These are phyloP conservation scores for Lophiotrema nucula DNA, from an alignment of 495 filamentous ascomycete genomes.

Conservation along the genomic window DNA sequence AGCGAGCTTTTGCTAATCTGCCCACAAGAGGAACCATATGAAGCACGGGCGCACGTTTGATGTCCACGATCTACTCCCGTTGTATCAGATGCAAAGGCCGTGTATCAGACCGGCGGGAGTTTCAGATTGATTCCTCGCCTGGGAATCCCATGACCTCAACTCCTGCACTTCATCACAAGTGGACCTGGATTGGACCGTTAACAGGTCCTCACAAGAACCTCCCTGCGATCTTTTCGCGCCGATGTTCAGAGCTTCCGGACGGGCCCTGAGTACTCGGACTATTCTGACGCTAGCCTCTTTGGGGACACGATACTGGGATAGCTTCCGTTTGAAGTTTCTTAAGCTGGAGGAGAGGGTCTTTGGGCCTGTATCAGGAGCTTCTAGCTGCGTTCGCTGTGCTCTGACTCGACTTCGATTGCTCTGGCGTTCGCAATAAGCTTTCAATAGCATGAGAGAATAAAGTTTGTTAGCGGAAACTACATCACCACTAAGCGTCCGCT, in stretches of 20 bases:
- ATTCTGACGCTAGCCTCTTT: background rate
- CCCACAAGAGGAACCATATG: slow-evolving; percentile 8
- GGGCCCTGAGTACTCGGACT: background rate
- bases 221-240: background rate
- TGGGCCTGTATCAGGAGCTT: slow-evolving; percentile 9
- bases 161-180: background rate
- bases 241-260: background rate
- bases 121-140: slow-evolving; percentile 29
- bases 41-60: slow-evolving; percentile 20
- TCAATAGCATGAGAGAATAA: background rate
- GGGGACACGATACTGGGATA: background rate
- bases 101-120: slow-evolving; percentile 30
- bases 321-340: background rate
- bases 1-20: slow-evolving; percentile 2
- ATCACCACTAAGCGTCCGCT: no score
- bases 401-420: background rate
- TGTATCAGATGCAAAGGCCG: slow-evolving; percentile 28
- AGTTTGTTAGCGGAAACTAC: slow-evolving; percentile 1
- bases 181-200: background rate
- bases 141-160: slow-evolving; percentile 15
- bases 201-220: background rate
- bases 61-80: slow-evolving; percentile 34
- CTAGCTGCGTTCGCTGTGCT: background rate
- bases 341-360: background rate
- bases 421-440: no score